Percentiles rank a stretch among this genome's conserved stretches.
phyloP scores from a whole-genome alignment of 1,139 yeast species.

The Kodamaea ohmeri region DNA sequence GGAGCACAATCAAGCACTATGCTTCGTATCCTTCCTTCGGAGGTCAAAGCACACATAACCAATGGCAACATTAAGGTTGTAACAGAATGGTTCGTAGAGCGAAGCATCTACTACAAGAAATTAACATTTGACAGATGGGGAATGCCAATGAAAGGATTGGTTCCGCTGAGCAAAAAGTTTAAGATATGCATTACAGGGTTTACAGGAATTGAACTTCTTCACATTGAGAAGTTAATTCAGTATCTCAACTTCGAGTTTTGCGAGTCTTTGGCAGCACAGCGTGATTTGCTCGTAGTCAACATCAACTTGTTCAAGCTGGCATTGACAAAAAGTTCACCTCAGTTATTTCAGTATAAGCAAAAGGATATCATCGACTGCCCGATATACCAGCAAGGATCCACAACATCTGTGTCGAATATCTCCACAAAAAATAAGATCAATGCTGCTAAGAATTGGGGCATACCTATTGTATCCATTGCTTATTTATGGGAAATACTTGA shows the following conservation, averaged over 20 bases:
- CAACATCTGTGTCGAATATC: conserved; percentile 33
- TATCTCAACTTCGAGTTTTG: conserved; percentile 51
- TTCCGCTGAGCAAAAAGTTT: conserved; percentile 33
- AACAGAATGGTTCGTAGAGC: conserved; percentile 86
- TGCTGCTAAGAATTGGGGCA: conserved; percentile 55
- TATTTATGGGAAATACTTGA: conserved; percentile 48
- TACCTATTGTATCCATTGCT: conserved; percentile 55
- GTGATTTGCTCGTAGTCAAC: conserved; percentile 66
- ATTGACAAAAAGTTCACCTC: conserved; percentile 39
- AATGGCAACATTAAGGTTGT: conserved; percentile 32
- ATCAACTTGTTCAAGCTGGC: conserved; percentile 46
- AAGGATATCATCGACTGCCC: conserved; percentile 38
- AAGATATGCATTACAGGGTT: conserved; percentile 75
- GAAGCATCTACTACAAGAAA: conserved; percentile 65
- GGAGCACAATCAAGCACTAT: conserved; percentile 27
- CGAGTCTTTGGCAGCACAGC: conserved; percentile 49
- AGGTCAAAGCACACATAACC: conserved; percentile 22
- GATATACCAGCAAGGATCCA: conserved; percentile 25
- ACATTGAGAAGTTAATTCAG: conserved; percentile 60
- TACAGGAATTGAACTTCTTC: conserved; percentile 77
- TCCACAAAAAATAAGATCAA: conserved; percentile 52
- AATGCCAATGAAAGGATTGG: conserved; percentile 48
- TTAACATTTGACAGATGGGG: conserved; percentile 72
- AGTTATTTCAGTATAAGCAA: conserved; percentile 34
- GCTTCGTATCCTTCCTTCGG: conserved; percentile 26